phyloP scores from a whole-genome alignment of 2,329 filamentous ascomycete genomes.

The Aspergillus fischeri region DNA sequence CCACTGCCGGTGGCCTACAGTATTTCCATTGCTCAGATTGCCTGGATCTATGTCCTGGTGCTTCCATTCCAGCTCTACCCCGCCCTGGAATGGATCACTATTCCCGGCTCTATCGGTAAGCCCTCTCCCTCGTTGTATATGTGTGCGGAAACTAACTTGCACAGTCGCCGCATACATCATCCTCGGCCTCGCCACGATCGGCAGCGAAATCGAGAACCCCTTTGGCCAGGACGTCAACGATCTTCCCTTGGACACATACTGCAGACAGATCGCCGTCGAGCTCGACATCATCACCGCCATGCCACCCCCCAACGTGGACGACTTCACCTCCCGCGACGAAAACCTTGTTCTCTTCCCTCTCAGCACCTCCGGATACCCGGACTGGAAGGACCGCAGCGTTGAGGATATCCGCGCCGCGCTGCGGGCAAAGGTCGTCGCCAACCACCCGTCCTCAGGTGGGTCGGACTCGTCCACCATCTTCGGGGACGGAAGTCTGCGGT shows the following conservation, averaged over 20 bases:
- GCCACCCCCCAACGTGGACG: conserved; percentile 47
- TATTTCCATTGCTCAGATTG: conserved; percentile 81
- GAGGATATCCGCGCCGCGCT: conserved; percentile 44
- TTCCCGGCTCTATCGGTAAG: conserved; percentile 64
- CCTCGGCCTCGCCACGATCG: conserved; percentile 70
- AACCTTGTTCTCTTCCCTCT: conserved; percentile 37
- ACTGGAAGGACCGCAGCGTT: conserved; percentile 48
- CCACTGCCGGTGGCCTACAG: conserved; percentile 78
- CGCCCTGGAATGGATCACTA: conserved; percentile 66
- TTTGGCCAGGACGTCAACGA: conserved; percentile 84
- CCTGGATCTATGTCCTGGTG: conserved; percentile 76
- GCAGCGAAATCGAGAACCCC: conserved; percentile 78
- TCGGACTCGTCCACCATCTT: conserved; percentile 22
- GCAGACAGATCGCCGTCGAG: conserved; percentile 68
- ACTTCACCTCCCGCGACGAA: conserved; percentile 43
- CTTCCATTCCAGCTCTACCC: conserved; percentile 75
- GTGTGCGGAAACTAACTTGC: not conserved
- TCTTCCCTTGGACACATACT: conserved; percentile 70
- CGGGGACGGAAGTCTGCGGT: conserved; percentile 8
- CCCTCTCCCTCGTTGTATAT: not conserved
- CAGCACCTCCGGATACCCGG: conserved; percentile 43
- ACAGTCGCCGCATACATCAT: conserved; percentile 71
- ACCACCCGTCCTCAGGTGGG: conserved; percentile 8
- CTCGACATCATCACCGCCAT: conserved; percentile 67
- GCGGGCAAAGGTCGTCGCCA: conserved; percentile 32